Evolutionary conservation across 2,329 filamentous ascomycete genomes (phyloP), one percentile per base, ranked within the genome.

Genomic region (Gyromitra esculenta): DNA sequence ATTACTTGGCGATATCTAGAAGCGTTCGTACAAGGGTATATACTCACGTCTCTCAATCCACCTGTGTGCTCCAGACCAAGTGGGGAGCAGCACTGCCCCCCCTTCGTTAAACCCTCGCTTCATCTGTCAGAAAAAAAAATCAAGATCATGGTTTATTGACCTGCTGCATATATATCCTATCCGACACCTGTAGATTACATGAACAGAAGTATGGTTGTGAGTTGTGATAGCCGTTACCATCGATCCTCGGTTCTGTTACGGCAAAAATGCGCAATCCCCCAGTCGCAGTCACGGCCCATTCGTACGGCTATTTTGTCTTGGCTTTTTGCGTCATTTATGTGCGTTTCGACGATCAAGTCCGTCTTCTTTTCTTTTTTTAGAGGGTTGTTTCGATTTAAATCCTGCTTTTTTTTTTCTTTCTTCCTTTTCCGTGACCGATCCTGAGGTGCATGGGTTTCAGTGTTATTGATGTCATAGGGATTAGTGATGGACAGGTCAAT

Each of bases 301-400:
- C 45, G 45, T 50, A 50, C 45, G 50, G 43, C 15, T 63, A 45
- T 11, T 48, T 60, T 9, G n/a, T 50, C 52, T 66, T 73, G 52
- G 62, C 37, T 18, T 69, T 66, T 63, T 74, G 71, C 65, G 56
- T 62, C 68, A 71, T 71, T 71, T 71, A 71, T 60, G 54, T 69
- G 31, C 31, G n/a, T 69, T 48, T 15, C 11, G 67, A 52, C 67
- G 66, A 69, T 69, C 66, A 15, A 31, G 2, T 60, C 41, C 50
- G 35, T 9, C 2, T n/a, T 41, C 15, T 11, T n/a, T 45, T 56
- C 21, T 45, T 57, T 66, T 66, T 66, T 60, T 59, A 35, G n/a
- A 31, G 25, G 13, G 31, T 31, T 43, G 68, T 64, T 71, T 71
- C 57, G 59, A 64, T 39, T 62, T 21, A 62, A 63, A 31, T 31